Percentiles rank a stretch among this genome's conserved stretches.
These are phyloP conservation scores for Ligustrum vulgare DNA, from an alignment of 257 asterid species.

Conservation along the genomic window DNA sequence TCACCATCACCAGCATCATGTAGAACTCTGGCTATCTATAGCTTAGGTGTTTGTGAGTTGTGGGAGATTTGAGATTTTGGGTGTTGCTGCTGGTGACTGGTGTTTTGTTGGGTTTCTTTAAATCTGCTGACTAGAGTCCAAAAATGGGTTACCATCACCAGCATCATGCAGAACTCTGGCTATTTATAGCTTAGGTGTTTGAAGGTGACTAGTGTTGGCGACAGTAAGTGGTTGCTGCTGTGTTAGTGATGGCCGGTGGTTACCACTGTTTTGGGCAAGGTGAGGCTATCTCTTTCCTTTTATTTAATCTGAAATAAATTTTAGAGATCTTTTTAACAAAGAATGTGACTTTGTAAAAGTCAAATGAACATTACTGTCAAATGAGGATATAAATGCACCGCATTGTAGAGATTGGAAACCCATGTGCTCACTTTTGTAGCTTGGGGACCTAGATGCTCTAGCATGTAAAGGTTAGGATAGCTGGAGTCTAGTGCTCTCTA, in stretches of 20 bases:
- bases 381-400: background rate
- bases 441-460: background rate
- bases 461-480: background rate
- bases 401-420: background rate
- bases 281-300: background rate
- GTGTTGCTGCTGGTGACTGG: no score
- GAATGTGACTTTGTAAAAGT: background rate
- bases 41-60: background rate
- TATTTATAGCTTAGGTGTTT: no score
- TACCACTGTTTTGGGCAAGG: background rate
- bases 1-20: background rate
- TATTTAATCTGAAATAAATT: no score
- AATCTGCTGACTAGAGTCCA: no score
- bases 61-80: no score
- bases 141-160: no score
- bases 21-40: no score
- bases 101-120: no score
- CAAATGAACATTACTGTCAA: background rate
- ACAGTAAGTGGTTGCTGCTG: no score
- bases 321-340: background rate
- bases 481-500: background rate
- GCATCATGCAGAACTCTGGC: no score
- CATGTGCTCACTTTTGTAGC: background rate
- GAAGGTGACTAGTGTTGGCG: no score
- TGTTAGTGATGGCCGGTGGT: background rate